Base-by-base conservation (phyloP, 2,329 filamentous ascomycete species). In the Fusarium avenaceum region DNA sequence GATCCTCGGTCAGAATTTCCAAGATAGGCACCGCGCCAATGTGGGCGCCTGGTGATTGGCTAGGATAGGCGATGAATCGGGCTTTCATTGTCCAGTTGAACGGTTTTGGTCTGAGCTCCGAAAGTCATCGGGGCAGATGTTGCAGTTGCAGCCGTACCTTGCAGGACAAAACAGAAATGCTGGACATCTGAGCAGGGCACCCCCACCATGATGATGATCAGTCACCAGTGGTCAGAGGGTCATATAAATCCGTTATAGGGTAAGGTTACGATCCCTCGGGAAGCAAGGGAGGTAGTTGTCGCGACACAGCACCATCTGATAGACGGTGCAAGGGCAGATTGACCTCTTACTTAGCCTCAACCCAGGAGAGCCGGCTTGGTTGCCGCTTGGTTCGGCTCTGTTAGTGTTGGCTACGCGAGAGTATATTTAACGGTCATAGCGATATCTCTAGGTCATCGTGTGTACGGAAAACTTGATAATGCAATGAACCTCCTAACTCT, bases 1-100 rank as follows among this genome's bases (percentile, higher is more conserved):
- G 66, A 69, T 69, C 66, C 60, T 52, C 44, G 50, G 62, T 45
- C 52, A 47, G 49, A 52, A 48, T 55, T 66, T 55, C 62, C 52
- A 63, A 45, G 45, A 55, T 59, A 46, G 66, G 56, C 33, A 55
- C 60, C 40, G 52, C 38, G 30, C 46, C 35, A 58, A 67, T 63
- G 46, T 40, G 58, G 56, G 57, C 43, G 39, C 42, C 4, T 30
- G 32, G 35, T 58, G 50, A 66, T 57, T 63, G 46, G 63, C 17
- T 44, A 43, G 32, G 20, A 48, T 52, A 59, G 15, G 33, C 51
- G 59, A 67, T 42, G 9, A 13, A 46, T 55, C 35, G 33, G 53
- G 32, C 40, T 58, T 20, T 38, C 39, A 57, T 2, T 4, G 9
- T 30, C 28, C 10, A 30, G 28, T 46, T 52, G 56, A 44, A 40